Conservation (phyloP, 176 grass and related monocot species). For the Cymbopogon citratus region DNA sequence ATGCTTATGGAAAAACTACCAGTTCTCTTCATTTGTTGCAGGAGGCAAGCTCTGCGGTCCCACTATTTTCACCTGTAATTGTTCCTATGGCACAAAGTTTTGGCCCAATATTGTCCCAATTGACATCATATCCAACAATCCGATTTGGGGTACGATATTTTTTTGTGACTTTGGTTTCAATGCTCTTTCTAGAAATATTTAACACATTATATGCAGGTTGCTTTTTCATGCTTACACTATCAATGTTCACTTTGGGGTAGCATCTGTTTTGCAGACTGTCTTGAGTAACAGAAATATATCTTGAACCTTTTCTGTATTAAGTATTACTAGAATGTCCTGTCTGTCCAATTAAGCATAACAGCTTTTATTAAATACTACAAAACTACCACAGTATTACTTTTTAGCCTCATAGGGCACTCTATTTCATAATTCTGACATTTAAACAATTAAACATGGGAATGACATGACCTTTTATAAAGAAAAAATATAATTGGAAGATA, state of each 20-base stretch:
- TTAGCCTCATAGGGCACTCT: conserved; percentile 1
- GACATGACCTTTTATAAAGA: background rate
- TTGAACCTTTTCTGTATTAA: background rate
- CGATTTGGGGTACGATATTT: conserved; percentile 60
- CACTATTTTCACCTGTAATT: conserved; percentile 95
- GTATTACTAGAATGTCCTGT: background rate
- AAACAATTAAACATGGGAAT: background rate
- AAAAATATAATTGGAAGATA: background rate
- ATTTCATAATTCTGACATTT: background rate
- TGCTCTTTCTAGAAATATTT: background rate
- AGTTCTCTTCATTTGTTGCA: conserved; percentile 28
- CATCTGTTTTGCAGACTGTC: background rate
- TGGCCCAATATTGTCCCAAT: conserved; percentile 82
- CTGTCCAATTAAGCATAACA: background rate
- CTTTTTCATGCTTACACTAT: background rate
- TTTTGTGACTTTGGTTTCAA: conserved; percentile 10
- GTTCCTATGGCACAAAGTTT: conserved; percentile 96
- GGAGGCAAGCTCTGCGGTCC: conserved; percentile 81
- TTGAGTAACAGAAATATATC: background rate
- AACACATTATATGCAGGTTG: background rate
- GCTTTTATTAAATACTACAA: background rate
- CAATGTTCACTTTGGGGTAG: background rate
- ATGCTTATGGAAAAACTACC: background rate
- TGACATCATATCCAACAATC: conserved; percentile 74
- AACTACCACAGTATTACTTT: background rate